phyloP scores from a whole-genome alignment of 2,329 filamentous ascomycete species.

The Monilinia fructigena region DNA sequence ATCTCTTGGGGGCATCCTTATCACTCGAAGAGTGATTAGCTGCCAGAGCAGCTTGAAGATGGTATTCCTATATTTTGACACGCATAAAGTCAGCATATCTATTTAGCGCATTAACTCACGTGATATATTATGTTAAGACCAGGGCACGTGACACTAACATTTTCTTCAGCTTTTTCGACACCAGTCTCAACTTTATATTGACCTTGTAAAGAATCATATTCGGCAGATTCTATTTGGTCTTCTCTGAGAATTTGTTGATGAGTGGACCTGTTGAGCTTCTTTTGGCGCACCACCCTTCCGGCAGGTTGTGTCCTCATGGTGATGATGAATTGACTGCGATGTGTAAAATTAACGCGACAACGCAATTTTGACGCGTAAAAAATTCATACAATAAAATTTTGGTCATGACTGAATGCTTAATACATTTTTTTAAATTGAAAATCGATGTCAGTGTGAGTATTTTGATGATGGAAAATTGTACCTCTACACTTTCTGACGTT shows the following conservation, averaged over 20 bases:
- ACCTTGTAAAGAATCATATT: constrained; percentile 74
- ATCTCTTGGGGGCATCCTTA: constrained; percentile 45
- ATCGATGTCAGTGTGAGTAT: constrained; percentile 31
- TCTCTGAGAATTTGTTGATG: constrained; percentile 66
- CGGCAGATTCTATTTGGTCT: constrained; percentile 80
- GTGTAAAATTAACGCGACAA: constrained; percentile 24
- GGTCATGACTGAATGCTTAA: constrained; percentile 36
- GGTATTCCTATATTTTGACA: constrained; percentile 38
- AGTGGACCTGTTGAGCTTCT: constrained; percentile 58
- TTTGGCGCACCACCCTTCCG: constrained; percentile 42
- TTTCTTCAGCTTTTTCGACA: constrained; percentile 96
- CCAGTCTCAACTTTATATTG: constrained; percentile 87
- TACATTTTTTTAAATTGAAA: constrained; percentile 30
- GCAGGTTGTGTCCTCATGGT: constrained; percentile 29
- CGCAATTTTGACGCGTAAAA: constrained; percentile 34
- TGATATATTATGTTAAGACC: constrained; percentile 24
- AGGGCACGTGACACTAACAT: constrained; percentile 63
- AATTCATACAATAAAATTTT: constrained; percentile 27
- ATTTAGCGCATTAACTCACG: constrained; percentile 28
- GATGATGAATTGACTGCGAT: constrained; percentile 27
- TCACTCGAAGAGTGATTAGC: constrained; percentile 29
- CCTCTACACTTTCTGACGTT: constrained; percentile 23
- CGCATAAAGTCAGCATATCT: background rate
- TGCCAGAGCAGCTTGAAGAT: constrained; percentile 41
- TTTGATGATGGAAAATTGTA: constrained; percentile 33